Base-by-base conservation (phyloP, 495 filamentous ascomycete genomes). In the Hyaloscypha bicolor region DNA sequence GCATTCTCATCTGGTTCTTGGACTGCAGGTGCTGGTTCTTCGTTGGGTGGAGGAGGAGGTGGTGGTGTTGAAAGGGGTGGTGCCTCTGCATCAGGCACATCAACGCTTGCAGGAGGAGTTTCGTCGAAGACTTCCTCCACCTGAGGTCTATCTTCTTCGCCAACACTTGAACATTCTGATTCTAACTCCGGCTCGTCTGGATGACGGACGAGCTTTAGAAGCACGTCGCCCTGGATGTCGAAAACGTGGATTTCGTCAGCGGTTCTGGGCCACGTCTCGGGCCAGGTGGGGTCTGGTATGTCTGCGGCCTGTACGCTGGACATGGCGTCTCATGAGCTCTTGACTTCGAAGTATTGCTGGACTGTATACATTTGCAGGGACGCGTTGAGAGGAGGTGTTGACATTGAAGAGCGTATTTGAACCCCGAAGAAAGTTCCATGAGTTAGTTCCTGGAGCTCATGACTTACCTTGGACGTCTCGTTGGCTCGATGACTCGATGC, bases 181-280 rank as follows among this genome's bases (percentile, higher is more conserved):
- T 37, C 35, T 12, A 12, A 37, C 8, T 30, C 55, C 9, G 6
- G 5, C 14, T 29, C 55, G 8, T 58, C 33, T 12, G 60, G 60
- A n/a, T 32, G 33, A 61, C 35, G 32, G 11, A 62, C 39, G 14
- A 63, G 31, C 31, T 55, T 32, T 9, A 63, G 51, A 33, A 63
- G 42, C n/a, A 63, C 61, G 22, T 63, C 61, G 9, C 61, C 61
- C 4, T 63, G 22, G n/a, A 45, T 21, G 31, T 63, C 61, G 30
- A 63, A 63, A 19, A 63, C 29, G 19, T 53, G 29, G 5, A 53
- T 16, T 21, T 55, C 25, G 16, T 52, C 61, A 16, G 37, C 35
- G 6, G 19, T 42, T 48, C 19, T 21, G 5, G 59, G 59, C 59
- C 59, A 61, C 8, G 37, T 61, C n/a, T 22, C 21, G 8, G 59